These are phyloP conservation scores for Ailanthus altissimus DNA, from an alignment of 345 rosid genomes.

Conservation along the genomic window DNA sequence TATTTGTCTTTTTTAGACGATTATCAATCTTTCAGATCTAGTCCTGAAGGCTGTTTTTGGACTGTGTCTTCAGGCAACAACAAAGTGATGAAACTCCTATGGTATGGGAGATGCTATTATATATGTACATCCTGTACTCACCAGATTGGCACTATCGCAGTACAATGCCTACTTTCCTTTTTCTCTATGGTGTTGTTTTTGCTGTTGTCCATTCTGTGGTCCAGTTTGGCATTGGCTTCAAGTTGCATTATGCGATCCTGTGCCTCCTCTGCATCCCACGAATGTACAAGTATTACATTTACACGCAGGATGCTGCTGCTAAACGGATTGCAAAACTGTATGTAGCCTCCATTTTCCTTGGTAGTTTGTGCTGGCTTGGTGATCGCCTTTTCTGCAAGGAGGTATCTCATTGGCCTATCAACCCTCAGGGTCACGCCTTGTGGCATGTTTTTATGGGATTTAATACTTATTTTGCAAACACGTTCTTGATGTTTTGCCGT, in stretches of 20 bases:
- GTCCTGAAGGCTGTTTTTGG: not conserved
- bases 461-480: conserved; percentile 80
- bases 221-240: conserved; percentile 77
- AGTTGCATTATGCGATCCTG: conserved; percentile 76
- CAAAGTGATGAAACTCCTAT: conserved; percentile 96
- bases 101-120: conserved; percentile 98
- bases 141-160: conserved; percentile 98
- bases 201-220: conserved; percentile 65
- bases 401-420: conserved; percentile 61
- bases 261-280: conserved; percentile 88
- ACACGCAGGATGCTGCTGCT: conserved; percentile 67
- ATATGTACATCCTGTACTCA: conserved; percentile 88
- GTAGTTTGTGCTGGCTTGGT: conserved; percentile 69
- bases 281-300: conserved; percentile 91
- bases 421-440: conserved; percentile 94
- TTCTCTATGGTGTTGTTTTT: conserved; percentile 80
- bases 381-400: conserved; percentile 65
- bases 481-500: conserved; percentile 95
- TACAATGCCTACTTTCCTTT: conserved; percentile 93
- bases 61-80: conserved; percentile 66
- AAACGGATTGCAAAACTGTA: conserved; percentile 75
- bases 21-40: not conserved
- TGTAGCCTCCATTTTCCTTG: conserved; percentile 61
- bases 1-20: not conserved
- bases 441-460: conserved; percentile 93